Evolutionary conservation across 257 asterid species (phyloP).

Genomic region (Scutellaria minor): DNA sequence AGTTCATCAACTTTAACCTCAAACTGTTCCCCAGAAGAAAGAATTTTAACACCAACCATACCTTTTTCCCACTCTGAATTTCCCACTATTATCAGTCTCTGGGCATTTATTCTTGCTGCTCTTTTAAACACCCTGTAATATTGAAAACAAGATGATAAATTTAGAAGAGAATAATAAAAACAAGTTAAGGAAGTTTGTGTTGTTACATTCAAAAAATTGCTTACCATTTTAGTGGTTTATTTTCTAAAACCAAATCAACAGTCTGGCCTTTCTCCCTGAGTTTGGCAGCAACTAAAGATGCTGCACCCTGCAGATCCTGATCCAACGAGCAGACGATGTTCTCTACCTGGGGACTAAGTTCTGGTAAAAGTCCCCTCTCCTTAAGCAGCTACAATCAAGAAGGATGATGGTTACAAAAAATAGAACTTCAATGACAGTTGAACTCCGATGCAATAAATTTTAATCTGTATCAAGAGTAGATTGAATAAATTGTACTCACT

Average conservation of each 20-base stretch:
- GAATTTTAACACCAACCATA: constrained; percentile 80
- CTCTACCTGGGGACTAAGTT: constrained; percentile 65
- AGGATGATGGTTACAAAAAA: constrained; percentile 9
- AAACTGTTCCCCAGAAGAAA: constrained; percentile 79
- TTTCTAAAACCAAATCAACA: constrained; percentile 89
- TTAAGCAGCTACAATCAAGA: constrained; percentile 69
- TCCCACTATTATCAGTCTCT: constrained; percentile 82
- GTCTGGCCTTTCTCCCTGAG: constrained; percentile 88
- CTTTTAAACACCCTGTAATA: constrained; percentile 80
- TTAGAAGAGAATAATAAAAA: not conserved
- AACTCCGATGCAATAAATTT: too few relatives aligned
- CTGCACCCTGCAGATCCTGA: constrained; percentile 75
- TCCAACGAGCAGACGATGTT: constrained; percentile 90
- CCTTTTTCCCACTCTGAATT: constrained; percentile 90
- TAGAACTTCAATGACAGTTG: too few relatives aligned
- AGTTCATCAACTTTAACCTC: constrained; percentile 74
- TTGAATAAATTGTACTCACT: constrained; percentile 56
- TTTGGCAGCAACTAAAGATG: constrained; percentile 70
- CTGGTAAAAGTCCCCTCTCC: constrained; percentile 86
- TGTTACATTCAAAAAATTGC: not conserved
- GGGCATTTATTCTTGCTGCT: constrained; percentile 79
- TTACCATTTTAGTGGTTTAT: constrained; percentile 92
- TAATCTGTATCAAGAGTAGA: not conserved
- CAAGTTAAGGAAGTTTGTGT: not conserved
- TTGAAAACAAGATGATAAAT: not conserved